Evolutionary conservation across 768 basidiomycete genomes (phyloP), one percentile per base, ranked within the genome.

Genomic region (Lenzites betulinus): DNA sequence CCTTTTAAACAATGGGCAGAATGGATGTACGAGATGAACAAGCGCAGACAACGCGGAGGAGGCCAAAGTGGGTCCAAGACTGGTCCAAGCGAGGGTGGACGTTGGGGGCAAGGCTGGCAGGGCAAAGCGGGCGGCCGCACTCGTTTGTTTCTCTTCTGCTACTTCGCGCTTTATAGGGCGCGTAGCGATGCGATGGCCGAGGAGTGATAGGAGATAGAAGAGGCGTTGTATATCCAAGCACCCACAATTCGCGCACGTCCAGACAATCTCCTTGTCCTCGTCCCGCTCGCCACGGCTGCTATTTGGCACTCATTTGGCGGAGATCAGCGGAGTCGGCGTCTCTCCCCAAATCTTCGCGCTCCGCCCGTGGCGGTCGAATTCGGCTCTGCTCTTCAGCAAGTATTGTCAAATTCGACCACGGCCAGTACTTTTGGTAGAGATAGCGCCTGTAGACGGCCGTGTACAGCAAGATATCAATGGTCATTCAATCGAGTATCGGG

Each of bases 191-290:
- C 20, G 36, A 33, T 30, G 38, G 47, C 5, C 16, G 36, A 33
- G 4, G 38, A 16, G 39, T 26, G 55, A 57, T 57, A 42, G 49
- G 39, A 41, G 56, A 58, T 58, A 51, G 56, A 58, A 58, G 48
- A 43, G 56, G 48, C 26, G 48, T 42, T 50, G 56, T 58, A 58
- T 50, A 58, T 25, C 49, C 48, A 35, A 51, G 20, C 56, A 58
- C 56, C 56, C 48, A 50, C 56, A 50, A 43, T 58, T 38, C 55
- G 18, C n/a, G 55, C 12, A 35, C 9, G 35, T 39, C 55, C 47
- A 57, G 47, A 42, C 56, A 50, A 58, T 20, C 26, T 28, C 22
- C 16, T 39, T 33, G 30, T 33, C 30, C 38, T 39, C 22, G 15
- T 20, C 25, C 18, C 2, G 6, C 41, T 30, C 28, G 38, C 13